Conservation (phyloP, 2,329 filamentous ascomycete species). For the Eutypella sp. region DNA sequence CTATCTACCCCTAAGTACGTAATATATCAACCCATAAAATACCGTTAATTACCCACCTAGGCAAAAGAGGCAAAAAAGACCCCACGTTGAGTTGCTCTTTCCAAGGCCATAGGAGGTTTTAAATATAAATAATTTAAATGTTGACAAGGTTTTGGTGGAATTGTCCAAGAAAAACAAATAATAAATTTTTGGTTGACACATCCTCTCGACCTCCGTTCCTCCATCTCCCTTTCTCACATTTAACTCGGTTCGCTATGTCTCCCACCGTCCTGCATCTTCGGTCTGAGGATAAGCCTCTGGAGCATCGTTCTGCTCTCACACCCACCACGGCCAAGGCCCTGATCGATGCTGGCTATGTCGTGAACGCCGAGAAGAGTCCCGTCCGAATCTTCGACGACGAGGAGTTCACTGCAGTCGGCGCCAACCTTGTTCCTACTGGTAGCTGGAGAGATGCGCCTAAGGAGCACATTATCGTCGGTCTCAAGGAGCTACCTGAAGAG, state of each 20-base stretch:
- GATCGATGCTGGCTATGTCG: constrained; percentile 62
- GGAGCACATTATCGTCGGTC: constrained; percentile 67
- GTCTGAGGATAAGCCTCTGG: constrained; percentile 54
- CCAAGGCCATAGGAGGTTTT: too few species aligned
- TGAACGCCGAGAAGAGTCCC: constrained; percentile 64
- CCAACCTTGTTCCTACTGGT: constrained; percentile 59
- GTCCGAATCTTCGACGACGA: constrained; percentile 60
- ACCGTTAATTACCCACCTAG: too few species aligned
- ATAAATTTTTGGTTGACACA: too few species aligned
- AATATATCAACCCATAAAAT: too few species aligned
- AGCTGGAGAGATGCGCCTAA: constrained; percentile 63
- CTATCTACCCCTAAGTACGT: too few species aligned
- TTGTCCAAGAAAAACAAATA: too few species aligned
- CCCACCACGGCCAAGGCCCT: constrained; percentile 50
- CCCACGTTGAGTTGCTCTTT: too few species aligned
- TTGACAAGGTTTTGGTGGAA: too few species aligned
- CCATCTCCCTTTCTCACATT: too few species aligned
- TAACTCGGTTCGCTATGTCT: background rate
- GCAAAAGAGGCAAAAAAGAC: too few species aligned
- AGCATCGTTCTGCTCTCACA: constrained; percentile 43
- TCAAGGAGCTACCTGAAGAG: constrained; percentile 48
- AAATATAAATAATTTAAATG: too few species aligned
- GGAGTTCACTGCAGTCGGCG: constrained; percentile 60
- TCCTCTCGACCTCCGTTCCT: too few species aligned
- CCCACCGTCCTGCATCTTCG: constrained; percentile 46